Evolutionary conservation across 106 monocot species (phyloP), one percentile per base, ranked within the genome.

Genomic region (Allium cepa): DNA sequence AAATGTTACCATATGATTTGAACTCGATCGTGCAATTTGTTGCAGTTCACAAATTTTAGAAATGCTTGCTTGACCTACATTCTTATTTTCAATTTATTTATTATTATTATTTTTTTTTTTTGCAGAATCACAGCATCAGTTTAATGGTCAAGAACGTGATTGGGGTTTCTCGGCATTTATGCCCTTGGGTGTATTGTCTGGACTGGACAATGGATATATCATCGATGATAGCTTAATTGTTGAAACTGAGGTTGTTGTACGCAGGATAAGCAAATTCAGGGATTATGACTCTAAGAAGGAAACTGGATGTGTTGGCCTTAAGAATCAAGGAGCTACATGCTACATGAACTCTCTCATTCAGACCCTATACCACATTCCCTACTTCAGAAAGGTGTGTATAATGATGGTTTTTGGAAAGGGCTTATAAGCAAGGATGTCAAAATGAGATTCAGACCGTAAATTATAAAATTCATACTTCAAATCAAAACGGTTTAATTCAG

Each of bases 341-440:
- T 97, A 97, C 76, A 97, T 97, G 96, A 97, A 97, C 72, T 97
- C 96, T 75, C 89, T 97, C 77, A 91, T 97, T 74, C 96, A 97
- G 67, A 97, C 96, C 64, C 56, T 97, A 56, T 97, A 92, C 58
- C 96, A 97, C 77, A 97, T 89, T 72, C 88, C 96, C 4, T 92
- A 97, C 70, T 97, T 97, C 56, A 80, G 96, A 80, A 97, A 97
- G 88, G 96, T 92, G 82, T 71, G 64, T 17, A 26, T 46, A 9
- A 47, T 47, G 22, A 22, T 22, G 22, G 22, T 22, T 22, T 22
- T 22, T 22, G 22, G 22, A 22, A 22, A 22, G 0, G 22, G 22
- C 22, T 22, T 22, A 22, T 22, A 22, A 22, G 22, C 22, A 22
- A 22, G 22, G 22, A 22, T 22, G 22, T 22, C 1, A 22, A 22